A percentile compares a stretch with the other conserved stretches of the same genome.
Conservation (phyloP, 2,329 filamentous ascomycete species). For the Paraconiothyrium sp. region DNA sequence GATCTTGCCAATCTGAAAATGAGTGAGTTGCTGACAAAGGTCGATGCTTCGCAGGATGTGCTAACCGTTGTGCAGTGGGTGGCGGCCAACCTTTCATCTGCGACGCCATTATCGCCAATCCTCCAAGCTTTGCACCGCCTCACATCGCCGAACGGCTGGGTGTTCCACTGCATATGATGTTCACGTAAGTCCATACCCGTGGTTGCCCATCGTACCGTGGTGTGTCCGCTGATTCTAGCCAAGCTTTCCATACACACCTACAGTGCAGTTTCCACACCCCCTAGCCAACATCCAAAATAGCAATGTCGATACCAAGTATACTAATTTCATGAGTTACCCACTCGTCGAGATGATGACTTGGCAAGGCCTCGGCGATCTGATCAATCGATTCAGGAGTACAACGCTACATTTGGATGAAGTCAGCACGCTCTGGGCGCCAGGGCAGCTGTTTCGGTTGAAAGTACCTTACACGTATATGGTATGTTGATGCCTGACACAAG, state of each 20-base stretch:
- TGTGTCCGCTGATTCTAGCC: conserved; percentile 27
- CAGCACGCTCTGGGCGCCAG: conserved; percentile 79
- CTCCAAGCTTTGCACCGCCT: conserved; percentile 79
- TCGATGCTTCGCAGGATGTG: not conserved
- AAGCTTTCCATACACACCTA: conserved; percentile 78
- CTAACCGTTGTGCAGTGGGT: conserved; percentile 57
- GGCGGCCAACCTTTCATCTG: conserved; percentile 78
- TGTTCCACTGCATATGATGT: conserved; percentile 85
- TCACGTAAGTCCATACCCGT: conserved; percentile 74
- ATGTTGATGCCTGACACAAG: conserved; percentile 2
- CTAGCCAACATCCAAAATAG: conserved; percentile 77
- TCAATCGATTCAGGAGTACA: conserved; percentile 77
- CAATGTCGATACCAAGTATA: conserved; percentile 76
- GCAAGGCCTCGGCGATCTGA: conserved; percentile 74
- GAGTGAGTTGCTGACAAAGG: conserved; percentile 48
- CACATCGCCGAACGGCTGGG: conserved; percentile 79
- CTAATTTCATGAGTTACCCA: conserved; percentile 83
- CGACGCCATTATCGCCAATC: conserved; percentile 82
- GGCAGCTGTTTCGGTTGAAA: conserved; percentile 75
- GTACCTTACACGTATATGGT: conserved; percentile 77
- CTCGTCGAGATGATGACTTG: conserved; percentile 80
- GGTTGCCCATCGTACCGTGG: conserved; percentile 66
- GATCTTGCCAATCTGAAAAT: conserved; percentile 68
- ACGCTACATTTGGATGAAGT: conserved; percentile 77
- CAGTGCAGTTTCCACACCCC: conserved; percentile 78